phyloP scores from a whole-genome alignment of 73 alveolate species.

The Tetrahymena elliotti region DNA sequence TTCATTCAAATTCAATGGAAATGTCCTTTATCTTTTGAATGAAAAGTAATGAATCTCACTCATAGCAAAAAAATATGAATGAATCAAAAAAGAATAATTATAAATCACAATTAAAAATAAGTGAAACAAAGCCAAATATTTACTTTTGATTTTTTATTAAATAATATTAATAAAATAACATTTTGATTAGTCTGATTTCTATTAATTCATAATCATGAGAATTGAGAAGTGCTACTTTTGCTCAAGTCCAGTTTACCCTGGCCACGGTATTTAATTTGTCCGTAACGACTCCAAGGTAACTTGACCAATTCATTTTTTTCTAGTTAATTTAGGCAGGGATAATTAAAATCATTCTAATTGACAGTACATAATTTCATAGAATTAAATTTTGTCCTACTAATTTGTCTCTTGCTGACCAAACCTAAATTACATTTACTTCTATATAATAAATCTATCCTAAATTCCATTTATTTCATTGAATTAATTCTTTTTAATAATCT shows the following conservation, averaged over 20 bases:
- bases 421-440: neutral
- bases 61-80: neutral
- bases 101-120: neutral
- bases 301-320: neutral
- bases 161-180: neutral
- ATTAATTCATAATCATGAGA: slow-evolving; percentile 61
- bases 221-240: slow-evolving; percentile 96
- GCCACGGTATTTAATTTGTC: slow-evolving; percentile 91
- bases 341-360: no score
- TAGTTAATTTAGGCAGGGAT: neutral
- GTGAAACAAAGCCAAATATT: neutral
- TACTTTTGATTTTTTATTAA: neutral
- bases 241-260: slow-evolving; percentile 94
- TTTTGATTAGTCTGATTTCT: neutral
- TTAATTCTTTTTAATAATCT: neutral
- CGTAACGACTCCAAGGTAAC: slow-evolving; percentile 93
- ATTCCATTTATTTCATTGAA: neutral
- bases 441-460: neutral
- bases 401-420: neutral
- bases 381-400: neutral
- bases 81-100: neutral
- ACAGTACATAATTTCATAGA: neutral
- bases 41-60: neutral
- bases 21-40: neutral
- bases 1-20: neutral